These are phyloP conservation scores for Nothophytophthora sp. DNA, from an alignment of 352 stramenopile genomes.

Conservation along the genomic window DNA sequence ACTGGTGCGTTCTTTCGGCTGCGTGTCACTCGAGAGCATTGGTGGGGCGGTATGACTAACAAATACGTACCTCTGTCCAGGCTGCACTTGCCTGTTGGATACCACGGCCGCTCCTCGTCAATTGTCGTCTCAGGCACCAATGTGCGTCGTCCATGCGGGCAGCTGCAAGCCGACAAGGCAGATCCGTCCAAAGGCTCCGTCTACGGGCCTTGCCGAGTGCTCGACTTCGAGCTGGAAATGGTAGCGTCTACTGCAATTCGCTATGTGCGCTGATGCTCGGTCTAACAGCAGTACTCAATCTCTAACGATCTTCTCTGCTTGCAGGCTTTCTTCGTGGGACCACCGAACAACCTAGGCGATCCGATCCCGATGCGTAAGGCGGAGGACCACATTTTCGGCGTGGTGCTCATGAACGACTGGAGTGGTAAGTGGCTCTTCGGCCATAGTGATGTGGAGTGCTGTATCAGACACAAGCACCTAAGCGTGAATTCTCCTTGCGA, in stretches of 20 bases:
- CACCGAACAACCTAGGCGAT: constrained; percentile 86
- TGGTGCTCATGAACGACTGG: constrained; percentile 99
- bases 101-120: constrained; percentile 95
- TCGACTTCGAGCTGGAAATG: constrained; percentile 98
- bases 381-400: constrained; percentile 96
- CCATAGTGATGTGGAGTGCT: neutral
- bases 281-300: no score
- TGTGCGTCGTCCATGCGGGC: constrained; percentile 87
- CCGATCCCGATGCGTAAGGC: constrained; percentile 91
- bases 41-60: no score
- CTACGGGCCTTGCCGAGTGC: constrained; percentile 87
- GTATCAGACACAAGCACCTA: neutral
- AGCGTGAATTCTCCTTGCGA: neutral
- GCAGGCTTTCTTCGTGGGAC: constrained; percentile 93
- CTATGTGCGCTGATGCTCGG: neutral
- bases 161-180: constrained; percentile 90
- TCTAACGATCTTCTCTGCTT: neutral
- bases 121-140: constrained; percentile 88
- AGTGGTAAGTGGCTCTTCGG: constrained; percentile 64
- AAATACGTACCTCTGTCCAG: no score
- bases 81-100: constrained; percentile 97
- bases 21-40: no score
- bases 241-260: constrained; percentile 9
- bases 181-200: constrained; percentile 93
- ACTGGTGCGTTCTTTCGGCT: constrained; percentile 80